These are phyloP conservation scores for Oryza officinalis DNA, from an alignment of 176 grass and related monocot genomes.

Conservation along the genomic window DNA sequence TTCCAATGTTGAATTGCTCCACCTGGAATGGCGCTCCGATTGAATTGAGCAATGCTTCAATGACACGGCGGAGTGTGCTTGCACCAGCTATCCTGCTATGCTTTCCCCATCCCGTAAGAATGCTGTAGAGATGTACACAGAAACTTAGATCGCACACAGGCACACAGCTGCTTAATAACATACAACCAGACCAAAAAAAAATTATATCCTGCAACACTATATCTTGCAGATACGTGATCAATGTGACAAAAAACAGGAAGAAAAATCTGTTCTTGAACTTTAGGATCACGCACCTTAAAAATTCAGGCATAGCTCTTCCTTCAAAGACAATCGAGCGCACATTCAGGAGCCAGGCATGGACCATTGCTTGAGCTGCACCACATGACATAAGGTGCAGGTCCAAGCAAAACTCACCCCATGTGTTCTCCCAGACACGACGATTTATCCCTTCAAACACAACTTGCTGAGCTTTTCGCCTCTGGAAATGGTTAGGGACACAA, in stretches of 20 bases:
- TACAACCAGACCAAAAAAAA: background rate
- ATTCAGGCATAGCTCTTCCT: slow-evolving; percentile 80
- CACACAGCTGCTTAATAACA: background rate
- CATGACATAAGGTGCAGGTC: slow-evolving; percentile 98
- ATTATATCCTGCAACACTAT: background rate
- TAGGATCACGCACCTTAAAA: slow-evolving; percentile 68
- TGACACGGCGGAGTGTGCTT: slow-evolving; percentile 71
- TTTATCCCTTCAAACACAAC: slow-evolving; percentile 89
- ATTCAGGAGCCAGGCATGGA: slow-evolving; percentile 93
- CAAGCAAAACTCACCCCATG: slow-evolving; percentile 77
- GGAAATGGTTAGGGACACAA: slow-evolving; percentile 30
- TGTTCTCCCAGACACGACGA: slow-evolving; percentile 86
- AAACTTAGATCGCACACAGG: background rate
- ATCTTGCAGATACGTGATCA: slow-evolving; percentile 3
- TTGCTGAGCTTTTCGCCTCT: slow-evolving; percentile 89
- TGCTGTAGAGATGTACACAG: slow-evolving; percentile 46
- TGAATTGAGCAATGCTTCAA: slow-evolving; percentile 64
- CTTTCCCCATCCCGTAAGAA: slow-evolving; percentile 97
- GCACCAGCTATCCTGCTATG: slow-evolving; percentile 90
- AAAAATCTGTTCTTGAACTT: background rate
- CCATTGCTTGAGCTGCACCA: slow-evolving; percentile 92
- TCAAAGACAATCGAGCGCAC: slow-evolving; percentile 77
- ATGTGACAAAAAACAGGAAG: background rate
- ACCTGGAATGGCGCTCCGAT: slow-evolving; percentile 89
- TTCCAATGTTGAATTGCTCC: slow-evolving; percentile 82